Evolutionary conservation across 306 rosid species (phyloP), one percentile per base, ranked within the genome.

Genomic region (Vigna angularis): DNA sequence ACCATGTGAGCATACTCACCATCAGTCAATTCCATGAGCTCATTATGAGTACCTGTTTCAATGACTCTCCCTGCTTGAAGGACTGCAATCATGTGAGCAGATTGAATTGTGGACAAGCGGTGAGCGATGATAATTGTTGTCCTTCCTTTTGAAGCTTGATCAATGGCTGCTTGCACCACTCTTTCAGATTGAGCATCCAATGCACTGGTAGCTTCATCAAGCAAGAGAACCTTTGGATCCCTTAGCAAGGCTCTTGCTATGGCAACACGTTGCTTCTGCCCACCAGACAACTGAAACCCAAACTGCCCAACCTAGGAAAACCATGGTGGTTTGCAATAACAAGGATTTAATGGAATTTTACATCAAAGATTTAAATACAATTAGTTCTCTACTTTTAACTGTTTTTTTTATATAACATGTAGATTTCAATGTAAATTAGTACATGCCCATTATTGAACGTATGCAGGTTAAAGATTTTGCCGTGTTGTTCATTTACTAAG

Each of bases 131-230:
- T 86, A 83, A 92, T 81, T 55, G 98, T 87, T 28, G 97, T 92
- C 74, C 96, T 92, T 83, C 96, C 98, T 80, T 88, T 89, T 22
- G 96, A 90, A 48, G 93, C 98, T 79, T 86, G 91, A 70, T 92
- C 97, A 74, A 89, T 86, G 70, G 98, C 97, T 30, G 89, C 93
- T 17, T 94, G 96, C 38, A 94, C 95, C 55, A 85, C 87, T 83
- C 87, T 89, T 88, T 94, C 95, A 14, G 95, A 90, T 55, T 94
- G 94, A 17, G 86, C 79, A 84, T 94, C 98, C 47, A 94, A 63
- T 22, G 97, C 95, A 78, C 96, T 94, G 12, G 98, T 92, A 49
- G 91, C 97, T 88, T 92, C 98, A 87, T 92, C 98, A 30, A 94
- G 97, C 40, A 94, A 88, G 38, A 94, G 84, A 34, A 94, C 81